Evolutionary conservation across 2,329 filamentous ascomycete genomes (phyloP).

Genomic region (Cytospora piceicola): DNA sequence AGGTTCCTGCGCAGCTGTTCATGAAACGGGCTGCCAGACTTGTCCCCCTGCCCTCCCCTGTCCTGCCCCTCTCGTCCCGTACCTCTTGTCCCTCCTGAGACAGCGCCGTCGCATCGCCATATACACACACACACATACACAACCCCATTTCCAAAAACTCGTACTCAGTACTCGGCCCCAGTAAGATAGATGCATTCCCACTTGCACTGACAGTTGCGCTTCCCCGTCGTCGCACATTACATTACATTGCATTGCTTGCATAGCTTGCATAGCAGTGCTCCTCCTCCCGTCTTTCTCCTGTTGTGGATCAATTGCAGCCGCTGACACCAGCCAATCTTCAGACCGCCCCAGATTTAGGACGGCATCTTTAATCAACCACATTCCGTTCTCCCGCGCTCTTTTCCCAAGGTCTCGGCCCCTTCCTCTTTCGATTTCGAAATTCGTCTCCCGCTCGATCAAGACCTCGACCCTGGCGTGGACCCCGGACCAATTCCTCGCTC

Average conservation of each 20-base stretch:
- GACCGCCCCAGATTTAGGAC: constrained; percentile 27
- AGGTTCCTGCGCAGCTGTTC: constrained; percentile 21
- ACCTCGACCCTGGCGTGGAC: constrained; percentile 8
- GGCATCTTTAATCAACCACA: constrained; percentile 24
- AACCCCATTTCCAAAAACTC: constrained; percentile 13
- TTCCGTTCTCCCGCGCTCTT: constrained; percentile 9
- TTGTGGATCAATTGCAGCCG: constrained; percentile 27
- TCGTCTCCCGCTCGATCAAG: constrained; percentile 5
- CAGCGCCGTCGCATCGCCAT: constrained; percentile 23
- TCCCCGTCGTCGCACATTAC: constrained; percentile 28
- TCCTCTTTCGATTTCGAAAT: not conserved
- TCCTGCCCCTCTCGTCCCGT: not conserved
- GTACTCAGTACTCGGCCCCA: constrained; percentile 14
- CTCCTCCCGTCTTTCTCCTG: constrained; percentile 19
- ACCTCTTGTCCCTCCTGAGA: constrained; percentile 23
- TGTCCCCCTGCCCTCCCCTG: not conserved
- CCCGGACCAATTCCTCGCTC: constrained; percentile 5
- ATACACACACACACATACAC: constrained; percentile 20
- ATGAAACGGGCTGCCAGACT: constrained; percentile 13
- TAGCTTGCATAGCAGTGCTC: constrained; percentile 28
- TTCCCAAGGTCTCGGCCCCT: constrained; percentile 11
- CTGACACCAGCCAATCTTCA: constrained; percentile 31
- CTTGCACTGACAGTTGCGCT: constrained; percentile 23
- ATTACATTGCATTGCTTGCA: constrained; percentile 30
- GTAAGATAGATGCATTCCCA: constrained; percentile 28